Conservation (phyloP, 2,329 filamentous ascomycete genomes). For the Curvularia sp. region DNA sequence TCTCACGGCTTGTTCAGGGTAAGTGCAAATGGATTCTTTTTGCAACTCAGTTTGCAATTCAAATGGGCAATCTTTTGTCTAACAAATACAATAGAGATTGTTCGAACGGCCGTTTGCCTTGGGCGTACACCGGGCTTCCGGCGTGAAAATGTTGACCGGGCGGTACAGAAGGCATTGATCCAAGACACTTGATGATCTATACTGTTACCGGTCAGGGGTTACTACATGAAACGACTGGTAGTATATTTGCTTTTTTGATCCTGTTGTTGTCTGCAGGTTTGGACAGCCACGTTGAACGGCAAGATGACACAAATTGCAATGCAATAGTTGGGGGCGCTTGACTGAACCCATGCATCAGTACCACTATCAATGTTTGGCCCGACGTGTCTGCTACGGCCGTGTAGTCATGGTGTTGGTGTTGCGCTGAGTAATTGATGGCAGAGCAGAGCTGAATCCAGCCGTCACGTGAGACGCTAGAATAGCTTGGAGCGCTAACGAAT, state of each 20-base stretch:
- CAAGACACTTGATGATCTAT: conserved; percentile 13
- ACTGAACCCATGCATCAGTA: background rate
- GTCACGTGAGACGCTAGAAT: conserved; percentile 20
- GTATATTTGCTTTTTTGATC: conserved; percentile 4
- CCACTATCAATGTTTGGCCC: background rate
- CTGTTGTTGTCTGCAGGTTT: background rate
- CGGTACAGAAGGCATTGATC: conserved; percentile 48
- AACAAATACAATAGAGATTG: conserved; percentile 42
- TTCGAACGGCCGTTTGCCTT: conserved; percentile 51
- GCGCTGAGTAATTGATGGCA: background rate
- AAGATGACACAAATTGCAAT: background rate
- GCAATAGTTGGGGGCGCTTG: background rate
- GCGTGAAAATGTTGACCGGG: conserved; percentile 52
- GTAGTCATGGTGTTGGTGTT: background rate
- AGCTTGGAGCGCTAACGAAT: conserved; percentile 17
- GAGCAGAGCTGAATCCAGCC: background rate
- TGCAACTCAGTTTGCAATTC: background rate
- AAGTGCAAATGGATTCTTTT: conserved; percentile 26
- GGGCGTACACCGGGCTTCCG: conserved; percentile 55
- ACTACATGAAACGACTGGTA: background rate
- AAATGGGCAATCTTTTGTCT: conserved; percentile 23
- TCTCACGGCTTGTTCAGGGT: conserved; percentile 54
- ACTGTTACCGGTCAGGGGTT: background rate
- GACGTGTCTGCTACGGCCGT: too few species aligned
- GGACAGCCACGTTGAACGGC: background rate